Evolutionary conservation across 805 yeast genomes (phyloP), one percentile per base, ranked within the genome.

Genomic region (Candida methanosorbosa): DNA sequence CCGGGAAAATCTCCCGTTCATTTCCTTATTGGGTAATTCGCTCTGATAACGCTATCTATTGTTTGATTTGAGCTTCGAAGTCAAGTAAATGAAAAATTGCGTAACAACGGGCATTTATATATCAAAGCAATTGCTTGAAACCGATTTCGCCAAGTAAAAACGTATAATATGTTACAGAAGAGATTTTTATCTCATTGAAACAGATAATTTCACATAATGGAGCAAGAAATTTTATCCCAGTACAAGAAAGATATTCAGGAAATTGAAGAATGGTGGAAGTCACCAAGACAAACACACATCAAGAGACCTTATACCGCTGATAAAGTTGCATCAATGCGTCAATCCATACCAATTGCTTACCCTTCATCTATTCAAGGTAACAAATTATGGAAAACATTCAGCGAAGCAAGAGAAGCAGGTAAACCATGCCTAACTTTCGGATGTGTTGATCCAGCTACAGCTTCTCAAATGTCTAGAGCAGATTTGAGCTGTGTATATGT

Each of bases 361-460:
- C 59, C 64, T 3, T 75, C 81, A 0, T 72, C 77, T 2, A 46
- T 54, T 5, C 80, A 73, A 50, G 77, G 80, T 2, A 59, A 61
- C 37, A 70, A 72, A 44, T 56, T 77, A 28, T 74, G 70, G 54
- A 52, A 59, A 27, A 43, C 70, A 27, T 43, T 77, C 15, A 51
- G 64, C 13, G 52, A 55, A 29, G 59, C 71, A 15, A 63, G 64
- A 33, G 43, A 52, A 13, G 58, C 64, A 20, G 54, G 57, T 13
- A 47, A 51, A 23, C 81, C 83, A 0, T 65, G 72, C 19, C 72
- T 70, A 45, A 75, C 81, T 0, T 50, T 76, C 34, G 83, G 84
- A 2, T 68, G 73, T 2, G 68, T 72, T 24, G 84, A 77, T 42
- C 81, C 83, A 4, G 71, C 72, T 7, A 79, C 76, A 39, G 69